Evolutionary conservation across 306 rosid species (phyloP).

Genomic region (Trifolium subterraneum): DNA sequence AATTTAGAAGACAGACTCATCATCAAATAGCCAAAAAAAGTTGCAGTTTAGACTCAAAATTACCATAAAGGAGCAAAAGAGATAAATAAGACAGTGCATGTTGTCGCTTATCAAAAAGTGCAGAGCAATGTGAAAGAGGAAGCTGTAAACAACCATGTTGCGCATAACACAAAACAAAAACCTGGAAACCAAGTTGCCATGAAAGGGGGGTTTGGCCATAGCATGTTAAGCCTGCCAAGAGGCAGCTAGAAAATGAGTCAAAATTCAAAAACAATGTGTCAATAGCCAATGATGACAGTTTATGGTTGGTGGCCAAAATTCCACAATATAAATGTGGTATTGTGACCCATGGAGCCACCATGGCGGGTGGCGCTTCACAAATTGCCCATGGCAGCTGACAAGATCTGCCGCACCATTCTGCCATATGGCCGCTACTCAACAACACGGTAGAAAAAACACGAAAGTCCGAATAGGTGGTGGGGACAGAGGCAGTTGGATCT

Average conservation of each 20-base stretch:
- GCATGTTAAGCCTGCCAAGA: background rate
- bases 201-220: background rate
- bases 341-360: background rate
- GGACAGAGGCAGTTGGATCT: background rate
- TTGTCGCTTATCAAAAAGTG: background rate
- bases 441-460: background rate
- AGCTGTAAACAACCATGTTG: background rate
- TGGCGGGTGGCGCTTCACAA: background rate
- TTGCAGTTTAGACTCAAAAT: background rate
- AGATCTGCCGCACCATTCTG: background rate
- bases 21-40: background rate
- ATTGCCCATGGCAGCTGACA: background rate
- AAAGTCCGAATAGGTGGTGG: background rate
- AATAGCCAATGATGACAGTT: background rate
- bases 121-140: constrained; percentile 6
- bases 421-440: background rate
- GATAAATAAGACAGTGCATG: background rate
- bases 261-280: background rate
- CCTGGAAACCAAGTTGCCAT: background rate
- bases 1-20: background rate
- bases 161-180: no score
- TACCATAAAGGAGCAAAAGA: background rate
- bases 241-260: background rate
- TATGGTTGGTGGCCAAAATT: background rate
- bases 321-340: background rate